Conservation (phyloP, 2,329 filamentous ascomycete species). For the Alternaria triticimaculans region DNA sequence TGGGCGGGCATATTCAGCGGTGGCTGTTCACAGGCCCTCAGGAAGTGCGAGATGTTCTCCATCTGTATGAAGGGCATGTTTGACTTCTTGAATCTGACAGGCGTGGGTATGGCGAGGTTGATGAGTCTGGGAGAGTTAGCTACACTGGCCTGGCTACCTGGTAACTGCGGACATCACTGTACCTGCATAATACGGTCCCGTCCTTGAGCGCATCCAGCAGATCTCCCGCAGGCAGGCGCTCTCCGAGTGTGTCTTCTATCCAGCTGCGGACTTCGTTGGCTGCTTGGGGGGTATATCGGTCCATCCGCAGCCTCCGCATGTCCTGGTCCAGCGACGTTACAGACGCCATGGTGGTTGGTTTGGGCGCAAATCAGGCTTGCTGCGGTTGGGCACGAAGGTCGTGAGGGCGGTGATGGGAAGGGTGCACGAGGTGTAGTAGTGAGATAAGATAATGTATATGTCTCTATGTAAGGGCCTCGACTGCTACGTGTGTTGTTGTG, state of each 20-base stretch:
- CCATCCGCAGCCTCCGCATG: slow-evolving; percentile 88
- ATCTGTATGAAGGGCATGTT: slow-evolving; percentile 98
- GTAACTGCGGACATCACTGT: slow-evolving; percentile 42
- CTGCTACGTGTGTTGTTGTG: slow-evolving; percentile 1
- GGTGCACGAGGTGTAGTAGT: background rate
- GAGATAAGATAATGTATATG: background rate
- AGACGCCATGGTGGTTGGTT: slow-evolving; percentile 73
- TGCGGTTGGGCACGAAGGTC: slow-evolving; percentile 11
- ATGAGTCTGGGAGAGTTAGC: slow-evolving; percentile 66
- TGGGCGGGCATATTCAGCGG: slow-evolving; percentile 90
- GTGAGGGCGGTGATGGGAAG: background rate
- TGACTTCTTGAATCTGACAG: slow-evolving; percentile 89
- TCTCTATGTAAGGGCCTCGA: background rate
- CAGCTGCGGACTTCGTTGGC: slow-evolving; percentile 84
- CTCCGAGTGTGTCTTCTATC: slow-evolving; percentile 83
- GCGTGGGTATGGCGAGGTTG: slow-evolving; percentile 78
- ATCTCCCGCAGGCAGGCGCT: slow-evolving; percentile 74
- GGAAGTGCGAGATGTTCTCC: slow-evolving; percentile 98
- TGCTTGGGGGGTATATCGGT: slow-evolving; percentile 89
- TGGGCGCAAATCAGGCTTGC: slow-evolving; percentile 22
- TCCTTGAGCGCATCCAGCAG: slow-evolving; percentile 87
- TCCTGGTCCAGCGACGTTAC: slow-evolving; percentile 94
- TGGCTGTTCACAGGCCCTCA: slow-evolving; percentile 82
- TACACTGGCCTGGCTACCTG: background rate
- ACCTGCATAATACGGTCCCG: slow-evolving; percentile 93